A percentile compares a stretch with the other conserved stretches of the same genome.
Evolutionary conservation across 441 rosid species (phyloP).

Genomic region (Erodium trifolium): DNA sequence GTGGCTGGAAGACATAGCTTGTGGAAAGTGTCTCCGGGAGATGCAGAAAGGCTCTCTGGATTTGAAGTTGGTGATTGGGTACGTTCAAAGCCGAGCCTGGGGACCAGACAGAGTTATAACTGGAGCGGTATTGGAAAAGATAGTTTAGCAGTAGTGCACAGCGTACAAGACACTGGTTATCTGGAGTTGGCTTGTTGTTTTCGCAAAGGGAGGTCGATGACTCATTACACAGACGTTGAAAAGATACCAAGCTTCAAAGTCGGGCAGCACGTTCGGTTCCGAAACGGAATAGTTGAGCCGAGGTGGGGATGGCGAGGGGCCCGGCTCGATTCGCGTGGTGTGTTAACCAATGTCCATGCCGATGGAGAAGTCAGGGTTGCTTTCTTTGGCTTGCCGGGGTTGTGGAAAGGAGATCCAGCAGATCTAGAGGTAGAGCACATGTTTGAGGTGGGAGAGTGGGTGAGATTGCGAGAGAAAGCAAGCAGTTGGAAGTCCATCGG

Average conservation of each 20-base stretch:
- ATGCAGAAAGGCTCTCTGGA: conserved; percentile 93
- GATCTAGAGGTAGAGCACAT: conserved; percentile 70
- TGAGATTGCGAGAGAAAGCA: conserved; percentile 50
- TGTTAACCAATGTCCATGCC: conserved; percentile 75
- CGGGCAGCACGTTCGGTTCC: conserved; percentile 86
- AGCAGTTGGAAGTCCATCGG: conserved; percentile 67
- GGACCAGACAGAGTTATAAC: conserved; percentile 64
- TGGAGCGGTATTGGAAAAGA: conserved; percentile 91
- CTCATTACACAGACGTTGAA: conserved; percentile 86
- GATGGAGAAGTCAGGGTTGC: conserved; percentile 94
- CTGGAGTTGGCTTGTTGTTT: conserved; percentile 93
- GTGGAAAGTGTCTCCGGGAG: conserved; percentile 98
- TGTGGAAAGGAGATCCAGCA: conserved; percentile 97
- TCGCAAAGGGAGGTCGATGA: conserved; percentile 72
- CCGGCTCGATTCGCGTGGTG: conserved; percentile 61
- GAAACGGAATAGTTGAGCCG: conserved; percentile 67
- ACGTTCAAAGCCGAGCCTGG: conserved; percentile 74
- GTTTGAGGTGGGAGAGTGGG: conserved; percentile 98
- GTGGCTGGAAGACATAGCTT: conserved; percentile 70
- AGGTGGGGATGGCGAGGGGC: conserved; percentile 99
- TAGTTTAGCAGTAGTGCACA: conserved; percentile 82
- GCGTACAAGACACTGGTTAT: conserved; percentile 80
- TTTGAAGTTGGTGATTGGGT: conserved; percentile 99
- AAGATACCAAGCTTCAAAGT: conserved; percentile 70
- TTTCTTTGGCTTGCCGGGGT: conserved; percentile 64